These are phyloP conservation scores for Diospyros lotus DNA, from an alignment of 148 eudicot genomes.

Conservation along the genomic window DNA sequence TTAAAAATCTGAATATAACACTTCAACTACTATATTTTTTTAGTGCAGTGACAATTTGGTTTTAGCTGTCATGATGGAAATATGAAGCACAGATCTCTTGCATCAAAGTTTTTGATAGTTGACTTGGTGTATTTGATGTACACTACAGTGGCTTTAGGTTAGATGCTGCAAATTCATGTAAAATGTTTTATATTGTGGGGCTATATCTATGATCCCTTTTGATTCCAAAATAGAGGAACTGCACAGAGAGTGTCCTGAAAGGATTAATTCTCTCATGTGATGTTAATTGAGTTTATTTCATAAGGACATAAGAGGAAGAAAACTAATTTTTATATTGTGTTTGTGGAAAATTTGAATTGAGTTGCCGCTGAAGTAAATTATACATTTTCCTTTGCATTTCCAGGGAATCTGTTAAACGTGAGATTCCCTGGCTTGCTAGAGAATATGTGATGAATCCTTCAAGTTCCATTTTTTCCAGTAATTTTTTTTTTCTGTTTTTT, in stretches of 20 bases:
- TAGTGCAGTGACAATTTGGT: background rate
- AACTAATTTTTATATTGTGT: background rate
- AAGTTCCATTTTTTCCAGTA: background rate
- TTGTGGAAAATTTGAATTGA: background rate
- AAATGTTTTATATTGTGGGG: background rate
- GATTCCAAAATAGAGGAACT: background rate
- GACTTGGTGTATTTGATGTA: background rate
- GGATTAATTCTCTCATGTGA: background rate
- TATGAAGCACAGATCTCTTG: background rate
- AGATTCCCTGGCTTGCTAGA: background rate
- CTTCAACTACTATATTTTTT: background rate
- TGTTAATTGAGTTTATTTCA: background rate
- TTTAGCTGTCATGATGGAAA: background rate
- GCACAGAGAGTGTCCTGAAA: background rate
- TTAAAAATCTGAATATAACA: too few species aligned
- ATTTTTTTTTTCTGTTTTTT: background rate
- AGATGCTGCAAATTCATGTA: too few species aligned
- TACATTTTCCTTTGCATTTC: background rate
- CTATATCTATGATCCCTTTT: background rate
- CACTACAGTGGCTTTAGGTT: background rate
- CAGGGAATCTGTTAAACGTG: background rate
- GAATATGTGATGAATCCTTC: background rate
- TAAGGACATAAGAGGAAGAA: too few species aligned
- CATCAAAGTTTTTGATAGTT: background rate
- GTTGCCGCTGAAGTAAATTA: background rate